Percentiles rank a stretch among this genome's conserved stretches.
These are phyloP conservation scores for Apiotrichum gracile DNA, from an alignment of 1,284 basidiomycete genomes.

Conservation along the genomic window DNA sequence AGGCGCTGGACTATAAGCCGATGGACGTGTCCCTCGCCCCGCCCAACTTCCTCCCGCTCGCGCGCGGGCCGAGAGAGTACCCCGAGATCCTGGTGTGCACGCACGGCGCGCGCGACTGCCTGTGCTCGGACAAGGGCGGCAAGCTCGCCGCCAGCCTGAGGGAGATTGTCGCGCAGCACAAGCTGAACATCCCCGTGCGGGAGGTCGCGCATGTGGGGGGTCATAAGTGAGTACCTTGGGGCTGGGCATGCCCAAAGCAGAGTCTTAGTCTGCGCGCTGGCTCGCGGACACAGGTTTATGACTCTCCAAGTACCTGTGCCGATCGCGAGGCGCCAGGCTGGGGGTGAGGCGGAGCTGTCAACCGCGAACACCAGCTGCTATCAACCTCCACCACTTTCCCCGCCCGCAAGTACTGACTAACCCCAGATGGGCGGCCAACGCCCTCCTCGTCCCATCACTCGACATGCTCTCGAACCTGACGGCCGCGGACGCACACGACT, in stretches of 20 bases:
- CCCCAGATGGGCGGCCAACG: slow-evolving; percentile 67
- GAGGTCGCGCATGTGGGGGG: slow-evolving; percentile 76
- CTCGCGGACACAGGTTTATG: too few species aligned
- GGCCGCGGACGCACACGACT: slow-evolving; percentile 55
- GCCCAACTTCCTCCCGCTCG: not conserved
- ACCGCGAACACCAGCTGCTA: not conserved
- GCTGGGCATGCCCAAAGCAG: not conserved
- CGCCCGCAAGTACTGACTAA: too few species aligned
- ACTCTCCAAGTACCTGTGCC: too few species aligned
- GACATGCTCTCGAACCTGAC: slow-evolving; percentile 67
- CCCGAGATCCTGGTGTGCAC: slow-evolving; percentile 62
- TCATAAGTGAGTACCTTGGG: slow-evolving; percentile 60
- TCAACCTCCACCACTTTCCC: not conserved
- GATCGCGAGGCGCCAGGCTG: too few species aligned
- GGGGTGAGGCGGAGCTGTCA: too few species aligned
- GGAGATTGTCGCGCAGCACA: slow-evolving; percentile 38
- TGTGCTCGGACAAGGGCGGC: slow-evolving; percentile 63
- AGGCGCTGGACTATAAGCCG: slow-evolving; percentile 14
- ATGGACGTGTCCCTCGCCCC: not conserved
- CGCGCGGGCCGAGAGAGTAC: slow-evolving; percentile 39
- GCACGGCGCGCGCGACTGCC: slow-evolving; percentile 63
- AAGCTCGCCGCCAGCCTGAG: slow-evolving; percentile 38
- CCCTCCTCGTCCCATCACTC: slow-evolving; percentile 66
- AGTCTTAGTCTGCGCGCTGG: too few species aligned
- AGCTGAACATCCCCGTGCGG: slow-evolving; percentile 48